Evolutionary conservation across 352 stramenopile genomes (phyloP).

Genomic region (Globisporangium nunn): DNA sequence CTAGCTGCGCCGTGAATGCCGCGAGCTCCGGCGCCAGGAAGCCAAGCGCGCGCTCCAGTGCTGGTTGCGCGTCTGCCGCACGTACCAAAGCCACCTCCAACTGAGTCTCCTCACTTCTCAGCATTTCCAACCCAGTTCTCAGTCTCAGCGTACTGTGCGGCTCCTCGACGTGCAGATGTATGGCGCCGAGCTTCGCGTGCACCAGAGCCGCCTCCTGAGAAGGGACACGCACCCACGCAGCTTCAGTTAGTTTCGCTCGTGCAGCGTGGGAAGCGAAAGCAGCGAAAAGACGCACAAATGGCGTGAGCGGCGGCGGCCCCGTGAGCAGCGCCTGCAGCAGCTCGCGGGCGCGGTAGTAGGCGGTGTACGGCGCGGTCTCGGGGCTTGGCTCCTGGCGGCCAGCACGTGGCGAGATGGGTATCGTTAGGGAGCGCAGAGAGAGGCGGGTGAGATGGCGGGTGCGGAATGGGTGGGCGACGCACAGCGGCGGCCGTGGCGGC

Average conservation of each 20-base stretch:
- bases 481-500: not conserved
- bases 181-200: slow-evolving; percentile 33
- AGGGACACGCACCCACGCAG: not conserved
- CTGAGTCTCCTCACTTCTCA: too few species aligned
- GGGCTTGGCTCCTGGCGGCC: slow-evolving; percentile 26
- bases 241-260: too few species aligned
- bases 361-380: slow-evolving; percentile 38
- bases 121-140: too few species aligned
- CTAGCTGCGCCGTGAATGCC: slow-evolving; percentile 14
- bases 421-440: not conserved
- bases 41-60: slow-evolving; percentile 30
- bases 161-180: slow-evolving; percentile 53
- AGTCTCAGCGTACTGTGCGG: slow-evolving; percentile 34
- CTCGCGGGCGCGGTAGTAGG: slow-evolving; percentile 46
- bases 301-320: slow-evolving; percentile 12
- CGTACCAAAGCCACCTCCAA: not conserved
- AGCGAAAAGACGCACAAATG: slow-evolving; percentile 16
- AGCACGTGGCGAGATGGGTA: not conserved
- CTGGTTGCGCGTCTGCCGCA: slow-evolving; percentile 42
- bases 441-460: too few species aligned
- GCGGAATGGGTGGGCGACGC: not conserved
- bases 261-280: not conserved
- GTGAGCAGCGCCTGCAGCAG: slow-evolving; percentile 47
- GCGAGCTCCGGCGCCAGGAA: slow-evolving; percentile 38
- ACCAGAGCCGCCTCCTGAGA: slow-evolving; percentile 28